A percentile compares a stretch with the other conserved stretches of the same genome.
Evolutionary conservation across 306 rosid species (phyloP).

Genomic region (Casuarina cunninghamiana): DNA sequence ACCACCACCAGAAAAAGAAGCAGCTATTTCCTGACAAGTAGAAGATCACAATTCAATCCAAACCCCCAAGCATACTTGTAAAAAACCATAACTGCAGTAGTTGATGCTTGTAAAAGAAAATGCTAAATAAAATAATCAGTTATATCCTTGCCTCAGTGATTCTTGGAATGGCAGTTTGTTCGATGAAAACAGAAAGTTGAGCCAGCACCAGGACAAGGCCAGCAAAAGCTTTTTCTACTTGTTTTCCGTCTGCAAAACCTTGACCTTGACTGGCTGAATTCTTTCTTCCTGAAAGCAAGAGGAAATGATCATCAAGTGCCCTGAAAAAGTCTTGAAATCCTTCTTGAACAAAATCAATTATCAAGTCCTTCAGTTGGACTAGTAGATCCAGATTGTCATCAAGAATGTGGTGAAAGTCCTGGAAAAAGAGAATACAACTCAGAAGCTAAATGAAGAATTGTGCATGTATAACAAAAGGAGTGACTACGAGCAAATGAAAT

Average conservation of each 20-base stretch:
- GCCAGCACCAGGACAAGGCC: conserved; percentile 85
- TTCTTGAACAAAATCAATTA: conserved; percentile 86
- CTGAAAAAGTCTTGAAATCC: conserved; percentile 84
- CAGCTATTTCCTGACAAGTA: conserved; percentile 72
- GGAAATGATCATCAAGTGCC: conserved; percentile 70
- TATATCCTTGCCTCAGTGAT: conserved; percentile 77
- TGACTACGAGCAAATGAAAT: not conserved
- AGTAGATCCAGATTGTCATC: conserved; percentile 60
- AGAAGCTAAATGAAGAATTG: conserved; percentile 28
- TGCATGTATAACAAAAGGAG: conserved; percentile 18
- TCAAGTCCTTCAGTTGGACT: conserved; percentile 55
- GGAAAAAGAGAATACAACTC: conserved; percentile 21
- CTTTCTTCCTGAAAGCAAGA: conserved; percentile 62
- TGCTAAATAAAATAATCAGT: conserved; percentile 21
- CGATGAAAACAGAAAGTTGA: conserved; percentile 80
- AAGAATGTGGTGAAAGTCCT: conserved; percentile 84
- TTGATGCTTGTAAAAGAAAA: conserved; percentile 20
- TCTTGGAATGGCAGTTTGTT: conserved; percentile 85
- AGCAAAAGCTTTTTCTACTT: conserved; percentile 66
- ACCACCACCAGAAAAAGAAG: conserved; percentile 87
- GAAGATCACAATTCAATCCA: conserved; percentile 33
- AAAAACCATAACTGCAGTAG: conserved; percentile 25
- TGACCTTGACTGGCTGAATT: conserved; percentile 53
- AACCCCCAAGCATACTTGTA: conserved; percentile 17
- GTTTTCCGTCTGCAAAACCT: conserved; percentile 60